Conservation (phyloP, 257 asterid species). For the Solanum microdontum region DNA sequence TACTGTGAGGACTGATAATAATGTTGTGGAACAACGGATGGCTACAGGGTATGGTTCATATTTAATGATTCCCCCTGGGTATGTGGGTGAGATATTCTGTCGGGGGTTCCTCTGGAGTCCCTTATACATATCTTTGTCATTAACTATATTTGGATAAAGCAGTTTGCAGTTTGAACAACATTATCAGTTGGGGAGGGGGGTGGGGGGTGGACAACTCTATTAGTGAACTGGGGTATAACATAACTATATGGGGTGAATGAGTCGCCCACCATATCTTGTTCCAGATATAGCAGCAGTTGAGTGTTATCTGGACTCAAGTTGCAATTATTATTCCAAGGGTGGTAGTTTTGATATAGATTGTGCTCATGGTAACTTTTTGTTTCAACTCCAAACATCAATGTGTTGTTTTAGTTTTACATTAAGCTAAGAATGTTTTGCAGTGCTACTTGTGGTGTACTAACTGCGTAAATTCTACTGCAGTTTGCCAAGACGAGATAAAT, state of each 20-base stretch:
- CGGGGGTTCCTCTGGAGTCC: background rate
- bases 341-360: background rate
- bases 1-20: background rate
- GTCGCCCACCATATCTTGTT: background rate
- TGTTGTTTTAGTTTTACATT: background rate
- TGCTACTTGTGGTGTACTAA: background rate
- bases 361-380: background rate
- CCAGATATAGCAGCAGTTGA: background rate
- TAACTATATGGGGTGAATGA: background rate
- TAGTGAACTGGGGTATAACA: background rate
- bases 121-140: background rate
- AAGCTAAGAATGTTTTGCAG: background rate
- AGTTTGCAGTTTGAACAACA: background rate
- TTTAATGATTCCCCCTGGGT: background rate
- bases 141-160: background rate
- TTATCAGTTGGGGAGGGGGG: background rate
- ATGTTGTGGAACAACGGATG: background rate
- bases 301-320: background rate
- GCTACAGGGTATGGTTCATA: background rate
- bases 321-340: background rate
- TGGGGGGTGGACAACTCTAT: background rate
- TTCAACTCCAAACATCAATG: background rate
- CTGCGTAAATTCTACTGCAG: constrained; percentile 20
- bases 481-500: constrained; percentile 16
- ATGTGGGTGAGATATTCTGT: background rate